A percentile compares a stretch with the other conserved stretches of the same genome.
These are phyloP conservation scores for Ophiocytium majus DNA, from an alignment of 352 stramenopile species.

Conservation along the genomic window DNA sequence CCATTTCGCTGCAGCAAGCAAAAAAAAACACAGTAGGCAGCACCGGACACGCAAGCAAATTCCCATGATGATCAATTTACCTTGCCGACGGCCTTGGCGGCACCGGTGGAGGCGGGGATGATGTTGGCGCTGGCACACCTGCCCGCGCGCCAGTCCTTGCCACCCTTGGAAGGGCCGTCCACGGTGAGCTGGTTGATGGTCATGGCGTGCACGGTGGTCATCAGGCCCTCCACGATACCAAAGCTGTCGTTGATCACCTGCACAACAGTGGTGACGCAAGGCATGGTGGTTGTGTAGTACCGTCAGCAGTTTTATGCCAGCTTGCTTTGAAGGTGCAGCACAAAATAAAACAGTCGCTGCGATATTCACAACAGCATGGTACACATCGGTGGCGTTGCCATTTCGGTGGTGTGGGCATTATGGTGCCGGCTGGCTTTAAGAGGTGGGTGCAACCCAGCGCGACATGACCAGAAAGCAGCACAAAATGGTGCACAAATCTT, in stretches of 20 bases:
- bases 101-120: slow-evolving; percentile 95
- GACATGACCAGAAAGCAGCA: not conserved
- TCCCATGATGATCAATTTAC: slow-evolving; percentile 69
- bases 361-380: too few relatives aligned
- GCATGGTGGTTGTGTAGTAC: too few relatives aligned
- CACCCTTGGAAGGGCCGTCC: slow-evolving; percentile 86
- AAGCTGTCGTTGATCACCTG: slow-evolving; percentile 98
- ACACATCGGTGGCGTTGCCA: too few relatives aligned
- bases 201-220: slow-evolving; percentile 99
- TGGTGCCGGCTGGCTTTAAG: too few relatives aligned
- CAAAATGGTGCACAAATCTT: not conserved
- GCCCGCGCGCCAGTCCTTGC: slow-evolving; percentile 89
- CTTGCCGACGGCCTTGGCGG: slow-evolving; percentile 97
- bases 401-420: too few relatives aligned
- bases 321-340: too few relatives aligned
- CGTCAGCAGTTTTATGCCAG: too few relatives aligned
- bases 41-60: not conserved
- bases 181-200: slow-evolving; percentile 96
- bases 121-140: slow-evolving; percentile 95
- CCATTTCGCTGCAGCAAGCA: not conserved
- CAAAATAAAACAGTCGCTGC: too few relatives aligned
- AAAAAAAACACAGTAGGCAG: not conserved
- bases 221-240: slow-evolving; percentile 94
- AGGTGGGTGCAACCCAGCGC: too few relatives aligned
- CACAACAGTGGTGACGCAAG: not conserved